These are phyloP conservation scores for Pseudozyma pruni DNA, from an alignment of 1,284 basidiomycete species.

Conservation along the genomic window DNA sequence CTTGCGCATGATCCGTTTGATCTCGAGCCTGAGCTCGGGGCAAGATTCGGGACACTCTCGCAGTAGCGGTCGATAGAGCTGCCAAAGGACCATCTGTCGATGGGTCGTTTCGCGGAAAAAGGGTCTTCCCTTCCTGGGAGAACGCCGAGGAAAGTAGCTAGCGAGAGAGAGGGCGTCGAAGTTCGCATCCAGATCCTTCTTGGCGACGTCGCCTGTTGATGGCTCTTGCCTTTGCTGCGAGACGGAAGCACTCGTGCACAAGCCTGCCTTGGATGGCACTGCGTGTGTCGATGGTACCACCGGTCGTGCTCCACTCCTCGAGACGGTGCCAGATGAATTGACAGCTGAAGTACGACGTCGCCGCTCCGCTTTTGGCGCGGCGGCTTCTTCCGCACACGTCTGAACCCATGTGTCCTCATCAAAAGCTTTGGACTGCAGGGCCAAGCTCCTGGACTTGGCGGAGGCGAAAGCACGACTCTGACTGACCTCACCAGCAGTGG, in stretches of 20 bases:
- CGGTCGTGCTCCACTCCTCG: constrained; percentile 10
- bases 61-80: constrained; percentile 52
- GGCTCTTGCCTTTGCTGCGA: too few species aligned
- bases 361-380: constrained; percentile 6
- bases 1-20: constrained; percentile 21
- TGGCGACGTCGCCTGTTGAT: neutral
- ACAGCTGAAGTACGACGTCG: constrained; percentile 2
- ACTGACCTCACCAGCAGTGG: constrained; percentile 1
- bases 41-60: constrained; percentile 23
- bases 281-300: constrained; percentile 5
- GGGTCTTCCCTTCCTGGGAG: constrained; percentile 22
- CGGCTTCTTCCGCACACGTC: constrained; percentile 42
- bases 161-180: constrained; percentile 3
- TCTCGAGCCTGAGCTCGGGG: constrained; percentile 11
- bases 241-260: constrained; percentile 4
- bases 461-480: constrained; percentile 6
- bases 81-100: constrained; percentile 35
- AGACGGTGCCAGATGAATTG: constrained; percentile 1
- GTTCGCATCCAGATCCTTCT: neutral
- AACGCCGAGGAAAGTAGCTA: constrained; percentile 18
- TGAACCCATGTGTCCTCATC: constrained; percentile 45
- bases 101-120: constrained; percentile 43
- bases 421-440: constrained; percentile 6
- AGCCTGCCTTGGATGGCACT: constrained; percentile 18
- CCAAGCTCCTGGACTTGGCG: constrained; percentile 13